Conservation (phyloP, 352 stramenopile species). For the Thalassiosira hispida region DNA sequence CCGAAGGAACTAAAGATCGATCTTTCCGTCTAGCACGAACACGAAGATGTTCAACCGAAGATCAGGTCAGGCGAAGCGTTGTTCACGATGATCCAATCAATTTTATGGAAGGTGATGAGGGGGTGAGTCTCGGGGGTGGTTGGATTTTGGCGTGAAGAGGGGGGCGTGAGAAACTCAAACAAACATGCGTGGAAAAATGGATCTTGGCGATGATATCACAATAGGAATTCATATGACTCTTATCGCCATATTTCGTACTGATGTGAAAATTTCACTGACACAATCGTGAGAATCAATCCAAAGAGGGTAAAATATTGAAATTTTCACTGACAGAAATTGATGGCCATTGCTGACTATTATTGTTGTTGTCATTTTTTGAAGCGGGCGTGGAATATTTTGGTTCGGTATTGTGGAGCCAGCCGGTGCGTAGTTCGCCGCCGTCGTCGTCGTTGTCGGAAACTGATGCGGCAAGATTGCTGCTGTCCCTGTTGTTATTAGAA, state of each 20-base stretch:
- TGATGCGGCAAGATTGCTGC: not conserved
- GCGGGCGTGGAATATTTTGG: conserved; percentile 24
- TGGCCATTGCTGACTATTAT: no score
- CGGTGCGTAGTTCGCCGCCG: conserved; percentile 60
- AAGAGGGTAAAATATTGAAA: no score
- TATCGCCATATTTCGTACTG: no score
- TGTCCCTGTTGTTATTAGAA: not conserved
- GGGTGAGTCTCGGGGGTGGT: not conserved
- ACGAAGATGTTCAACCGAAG: not conserved
- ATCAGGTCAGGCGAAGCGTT: not conserved
- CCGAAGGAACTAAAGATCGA: not conserved
- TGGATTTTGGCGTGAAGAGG: conserved; percentile 12
- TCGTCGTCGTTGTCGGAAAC: conserved; percentile 8
- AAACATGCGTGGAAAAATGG: no score
- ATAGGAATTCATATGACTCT: no score
- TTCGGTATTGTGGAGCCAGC: conserved; percentile 81
- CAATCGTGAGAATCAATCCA: no score
- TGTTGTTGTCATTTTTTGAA: no score
- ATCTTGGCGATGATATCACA: no score
- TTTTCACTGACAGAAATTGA: no score
- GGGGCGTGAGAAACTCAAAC: no score
- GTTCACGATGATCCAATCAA: not conserved
- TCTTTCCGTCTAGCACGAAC: conserved; percentile 1
- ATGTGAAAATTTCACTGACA: no score
- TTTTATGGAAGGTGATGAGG: not conserved